Base-by-base conservation (phyloP, 345 rosid genomes). In the Anastatica hierochuntica region DNA sequence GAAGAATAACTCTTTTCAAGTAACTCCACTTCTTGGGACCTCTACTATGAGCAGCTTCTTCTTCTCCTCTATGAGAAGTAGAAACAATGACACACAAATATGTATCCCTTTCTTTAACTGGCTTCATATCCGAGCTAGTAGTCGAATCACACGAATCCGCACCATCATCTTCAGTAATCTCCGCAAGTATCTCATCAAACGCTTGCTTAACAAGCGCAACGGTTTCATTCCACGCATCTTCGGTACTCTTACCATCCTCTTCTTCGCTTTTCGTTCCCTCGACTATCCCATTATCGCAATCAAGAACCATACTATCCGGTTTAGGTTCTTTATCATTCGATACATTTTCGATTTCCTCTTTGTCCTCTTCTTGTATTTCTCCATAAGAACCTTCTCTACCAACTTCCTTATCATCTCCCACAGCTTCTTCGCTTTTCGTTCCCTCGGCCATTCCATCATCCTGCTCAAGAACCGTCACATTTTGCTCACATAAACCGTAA, bases 121-220 rank as follows among this genome's bases (percentile, higher is more conserved):
- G 57, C 18, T 43, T 21, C 47, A 43, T 30, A 4, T 46, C 52
- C 14, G 58, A 58, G 37, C 60, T 59, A 56, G 18, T 59, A 56
- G 18, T 40, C 43, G 67, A 64, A 49, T 71, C 61, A 41, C 64
- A 60, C 39, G 59, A 62, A 29, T 53, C 29, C 29, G 20, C 43
- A 14, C 39, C 64, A 42, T 64, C 71, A 52, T 53, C 65, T 24
- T 77, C 84, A 2, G 74, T 82, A 58, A 77, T 77, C 67, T 85
- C 90, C 14, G 75, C 71, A 27, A 92, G 90, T 60, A 92, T 79
- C 61, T 76, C 83, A 53, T 76, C 87, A 49, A 92, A 78, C 3
- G 90, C 97, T 77, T 79, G 88, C 72, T 79, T 80, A 42, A 92
- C 86, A 41, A 83, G 64, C 51, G 74, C 77, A 50, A 88, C 60